Evolutionary conservation across 202 grass and related monocot species (phyloP).

Genomic region (Carex arenaria): DNA sequence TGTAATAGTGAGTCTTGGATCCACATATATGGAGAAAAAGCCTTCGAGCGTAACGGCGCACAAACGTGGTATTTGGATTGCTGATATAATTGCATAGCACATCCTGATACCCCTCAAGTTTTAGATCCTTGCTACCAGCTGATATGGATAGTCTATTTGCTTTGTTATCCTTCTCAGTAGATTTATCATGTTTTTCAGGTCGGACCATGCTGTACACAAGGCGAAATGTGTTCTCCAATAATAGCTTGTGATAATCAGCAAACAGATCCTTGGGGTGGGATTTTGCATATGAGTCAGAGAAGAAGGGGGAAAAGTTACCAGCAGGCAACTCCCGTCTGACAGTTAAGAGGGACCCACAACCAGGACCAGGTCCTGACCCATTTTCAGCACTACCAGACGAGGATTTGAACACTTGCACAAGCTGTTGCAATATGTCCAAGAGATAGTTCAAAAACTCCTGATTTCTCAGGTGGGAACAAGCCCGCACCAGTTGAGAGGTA

Average conservation of each 20-base stretch:
- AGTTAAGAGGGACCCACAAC: conserved; percentile 84
- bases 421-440: conserved; percentile 95
- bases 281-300: conserved; percentile 99
- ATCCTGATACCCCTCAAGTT: conserved; percentile 96
- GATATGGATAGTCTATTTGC: conserved; percentile 41
- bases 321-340: conserved; percentile 81
- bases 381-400: conserved; percentile 53
- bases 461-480: conserved; percentile 83
- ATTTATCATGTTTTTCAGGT: conserved; percentile 91
- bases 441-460: conserved; percentile 92
- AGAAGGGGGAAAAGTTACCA: conserved; percentile 95
- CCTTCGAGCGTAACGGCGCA: conserved; percentile 94
- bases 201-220: conserved; percentile 98
- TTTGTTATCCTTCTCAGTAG: conserved; percentile 72
- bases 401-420: conserved; percentile 84
- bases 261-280: conserved; percentile 92
- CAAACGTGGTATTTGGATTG: conserved; percentile 91
- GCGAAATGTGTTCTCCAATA: conserved; percentile 90
- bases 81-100: conserved; percentile 98
- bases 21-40: conserved; percentile 98
- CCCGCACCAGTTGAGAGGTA: conserved; percentile 73
- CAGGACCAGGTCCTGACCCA: conserved; percentile 49
- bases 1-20: conserved; percentile 94
- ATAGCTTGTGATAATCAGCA: conserved; percentile 76
- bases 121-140: conserved; percentile 59